These are phyloP conservation scores for Claviceps humidiphila DNA, from an alignment of 2,329 filamentous ascomycete genomes.

Conservation along the genomic window DNA sequence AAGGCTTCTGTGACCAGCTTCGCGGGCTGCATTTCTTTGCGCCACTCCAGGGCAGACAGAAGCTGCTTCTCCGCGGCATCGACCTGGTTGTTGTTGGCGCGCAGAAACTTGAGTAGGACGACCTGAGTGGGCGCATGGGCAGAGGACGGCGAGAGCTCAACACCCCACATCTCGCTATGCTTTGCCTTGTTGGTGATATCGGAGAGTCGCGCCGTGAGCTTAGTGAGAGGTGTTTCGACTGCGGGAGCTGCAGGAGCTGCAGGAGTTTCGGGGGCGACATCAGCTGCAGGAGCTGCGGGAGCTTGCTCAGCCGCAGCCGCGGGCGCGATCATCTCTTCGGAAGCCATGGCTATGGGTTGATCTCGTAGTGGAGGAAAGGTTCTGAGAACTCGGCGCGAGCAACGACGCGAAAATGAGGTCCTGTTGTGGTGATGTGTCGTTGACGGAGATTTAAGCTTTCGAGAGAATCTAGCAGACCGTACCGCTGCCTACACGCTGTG, in stretches of 20 bases:
- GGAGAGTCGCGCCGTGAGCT: conserved; percentile 45
- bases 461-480: neutral
- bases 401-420: neutral
- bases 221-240: conserved; percentile 28
- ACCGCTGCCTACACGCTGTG: no score
- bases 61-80: conserved; percentile 67
- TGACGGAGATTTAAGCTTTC: neutral
- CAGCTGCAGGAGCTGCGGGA: conserved; percentile 9
- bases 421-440: neutral
- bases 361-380: neutral
- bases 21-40: conserved; percentile 60
- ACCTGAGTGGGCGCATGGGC: conserved; percentile 63
- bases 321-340: conserved; percentile 13
- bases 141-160: conserved; percentile 42
- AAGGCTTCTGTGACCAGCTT: conserved; percentile 52
- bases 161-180: conserved; percentile 78
- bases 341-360: conserved; percentile 8
- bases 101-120: conserved; percentile 84
- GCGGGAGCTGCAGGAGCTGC: conserved; percentile 4
- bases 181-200: conserved; percentile 41
- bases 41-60: conserved; percentile 66
- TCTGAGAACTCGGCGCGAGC: neutral
- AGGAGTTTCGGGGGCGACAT: conserved; percentile 7
- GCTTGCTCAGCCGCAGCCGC: neutral
- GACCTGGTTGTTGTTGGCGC: conserved; percentile 71